Conservation (phyloP, 2,329 filamentous ascomycete species). For the Paecilomyces fulvus region DNA sequence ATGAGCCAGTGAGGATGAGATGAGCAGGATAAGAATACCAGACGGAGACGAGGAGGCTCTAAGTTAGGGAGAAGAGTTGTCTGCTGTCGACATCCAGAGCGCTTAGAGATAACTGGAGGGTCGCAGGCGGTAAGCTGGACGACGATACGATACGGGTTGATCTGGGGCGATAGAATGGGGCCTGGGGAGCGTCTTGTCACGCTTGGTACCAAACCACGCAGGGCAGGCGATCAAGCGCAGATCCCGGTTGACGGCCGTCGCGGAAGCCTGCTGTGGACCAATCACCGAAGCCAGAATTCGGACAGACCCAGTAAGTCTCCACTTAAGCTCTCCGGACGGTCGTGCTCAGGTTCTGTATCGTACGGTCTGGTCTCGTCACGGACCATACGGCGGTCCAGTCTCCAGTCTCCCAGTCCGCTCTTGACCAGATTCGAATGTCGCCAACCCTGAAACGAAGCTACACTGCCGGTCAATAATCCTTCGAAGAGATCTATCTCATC, state of each 20-base stretch:
- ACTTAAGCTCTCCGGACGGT: background rate
- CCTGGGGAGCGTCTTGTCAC: background rate
- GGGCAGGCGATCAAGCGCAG: constrained; percentile 1
- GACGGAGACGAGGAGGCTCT: background rate
- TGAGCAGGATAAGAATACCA: background rate
- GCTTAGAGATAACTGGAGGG: background rate
- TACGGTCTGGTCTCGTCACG: background rate
- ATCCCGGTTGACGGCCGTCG: background rate
- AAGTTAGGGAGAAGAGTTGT: background rate
- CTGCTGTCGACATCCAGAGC: background rate
- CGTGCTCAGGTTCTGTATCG: background rate
- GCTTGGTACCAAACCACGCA: background rate
- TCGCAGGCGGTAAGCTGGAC: background rate
- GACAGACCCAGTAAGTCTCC: background rate
- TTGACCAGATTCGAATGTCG: background rate
- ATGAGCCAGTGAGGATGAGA: background rate
- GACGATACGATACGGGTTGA: background rate
- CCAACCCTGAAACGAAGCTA: background rate
- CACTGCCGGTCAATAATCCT: background rate
- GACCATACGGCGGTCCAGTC: background rate
- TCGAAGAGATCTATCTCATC: background rate
- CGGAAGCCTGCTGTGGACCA: background rate
- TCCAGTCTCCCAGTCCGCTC: background rate
- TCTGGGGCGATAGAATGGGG: background rate
- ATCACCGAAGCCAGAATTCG: background rate